Evolutionary conservation across 768 basidiomycete species (phyloP).

Genomic region (Rhodotorula graminis): DNA sequence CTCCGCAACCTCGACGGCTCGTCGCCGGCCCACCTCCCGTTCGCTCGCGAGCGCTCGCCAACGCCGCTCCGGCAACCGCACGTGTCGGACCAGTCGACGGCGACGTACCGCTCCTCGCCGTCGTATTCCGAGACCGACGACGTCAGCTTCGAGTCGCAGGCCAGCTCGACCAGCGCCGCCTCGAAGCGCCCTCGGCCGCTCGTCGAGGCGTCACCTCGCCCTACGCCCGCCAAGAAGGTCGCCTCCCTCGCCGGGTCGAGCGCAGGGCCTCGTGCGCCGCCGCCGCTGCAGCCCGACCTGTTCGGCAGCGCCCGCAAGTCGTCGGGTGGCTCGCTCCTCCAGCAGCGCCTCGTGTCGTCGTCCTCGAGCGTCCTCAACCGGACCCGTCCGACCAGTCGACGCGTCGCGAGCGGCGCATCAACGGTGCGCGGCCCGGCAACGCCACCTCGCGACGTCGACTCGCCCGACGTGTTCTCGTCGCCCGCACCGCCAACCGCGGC

Average conservation of each 20-base stretch:
- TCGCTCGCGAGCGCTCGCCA: slow-evolving; percentile 13
- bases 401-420: slow-evolving; percentile 25
- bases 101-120: neutral
- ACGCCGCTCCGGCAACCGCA: slow-evolving; percentile 11
- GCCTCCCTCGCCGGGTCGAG: slow-evolving; percentile 1
- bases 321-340: neutral
- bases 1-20: neutral
- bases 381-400: neutral
- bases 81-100: neutral
- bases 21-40: slow-evolving; percentile 6
- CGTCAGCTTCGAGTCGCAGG: neutral
- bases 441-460: slow-evolving; percentile 5
- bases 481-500: neutral
- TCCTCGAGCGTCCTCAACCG: neutral
- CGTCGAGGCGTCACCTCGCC: slow-evolving; percentile 23
- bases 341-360: slow-evolving; percentile 11
- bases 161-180: neutral
- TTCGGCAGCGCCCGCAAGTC: neutral
- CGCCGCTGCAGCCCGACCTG: neutral
- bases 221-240: slow-evolving; percentile 32
- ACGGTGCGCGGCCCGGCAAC: slow-evolving; percentile 19
- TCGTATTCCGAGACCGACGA: neutral
- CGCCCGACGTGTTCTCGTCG: slow-evolving; percentile 21
- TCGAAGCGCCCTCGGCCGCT: slow-evolving; percentile 22
- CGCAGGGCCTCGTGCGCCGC: slow-evolving; percentile 1